Evolutionary conservation across 129 eudicot species (phyloP).

Genomic region (Ambrosia trifida): DNA sequence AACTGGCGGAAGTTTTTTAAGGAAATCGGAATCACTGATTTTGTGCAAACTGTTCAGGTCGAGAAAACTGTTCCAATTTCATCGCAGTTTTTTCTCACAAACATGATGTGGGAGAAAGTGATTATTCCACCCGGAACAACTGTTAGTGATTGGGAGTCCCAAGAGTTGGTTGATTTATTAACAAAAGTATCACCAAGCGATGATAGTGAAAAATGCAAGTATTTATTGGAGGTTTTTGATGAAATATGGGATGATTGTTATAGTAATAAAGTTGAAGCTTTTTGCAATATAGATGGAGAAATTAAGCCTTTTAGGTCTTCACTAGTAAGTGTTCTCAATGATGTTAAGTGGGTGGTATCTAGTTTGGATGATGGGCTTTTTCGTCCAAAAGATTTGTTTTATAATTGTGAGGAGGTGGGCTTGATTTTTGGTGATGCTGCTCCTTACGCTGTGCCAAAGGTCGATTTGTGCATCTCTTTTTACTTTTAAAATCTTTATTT

Average conservation of each 20-base stretch:
- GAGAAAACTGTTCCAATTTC: conserved; percentile 49
- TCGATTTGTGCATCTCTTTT: conserved; percentile 13
- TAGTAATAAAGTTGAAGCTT: conserved; percentile 56
- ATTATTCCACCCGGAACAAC: conserved; percentile 39
- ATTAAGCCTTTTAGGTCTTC: conserved; percentile 51
- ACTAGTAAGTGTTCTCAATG: conserved; percentile 42
- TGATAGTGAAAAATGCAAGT: conserved; percentile 47
- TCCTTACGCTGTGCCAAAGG: conserved; percentile 81
- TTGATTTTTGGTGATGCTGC: conserved; percentile 67
- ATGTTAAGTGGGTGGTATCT: conserved; percentile 65
- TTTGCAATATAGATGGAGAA: conserved; percentile 40
- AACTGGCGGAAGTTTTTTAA: conserved; percentile 74
- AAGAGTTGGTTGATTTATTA: conserved; percentile 54
- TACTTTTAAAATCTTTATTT: conserved; percentile 4
- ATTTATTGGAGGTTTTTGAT: conserved; percentile 71
- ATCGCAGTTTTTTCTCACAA: conserved; percentile 33
- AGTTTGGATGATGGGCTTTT: conserved; percentile 53
- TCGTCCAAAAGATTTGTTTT: conserved; percentile 62
- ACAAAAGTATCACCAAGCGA: conserved; percentile 42
- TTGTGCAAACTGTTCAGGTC: conserved; percentile 57
- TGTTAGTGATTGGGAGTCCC: conserved; percentile 76
- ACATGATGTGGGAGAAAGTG: conserved; percentile 36
- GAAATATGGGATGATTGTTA: conserved; percentile 70
- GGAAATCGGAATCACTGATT: conserved; percentile 72
- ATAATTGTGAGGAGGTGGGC: conserved; percentile 65